Percentiles rank a stretch among this genome's conserved stretches.
Evolutionary conservation across 805 yeast genomes (phyloP).

Genomic region (Candida jianshihensis): DNA sequence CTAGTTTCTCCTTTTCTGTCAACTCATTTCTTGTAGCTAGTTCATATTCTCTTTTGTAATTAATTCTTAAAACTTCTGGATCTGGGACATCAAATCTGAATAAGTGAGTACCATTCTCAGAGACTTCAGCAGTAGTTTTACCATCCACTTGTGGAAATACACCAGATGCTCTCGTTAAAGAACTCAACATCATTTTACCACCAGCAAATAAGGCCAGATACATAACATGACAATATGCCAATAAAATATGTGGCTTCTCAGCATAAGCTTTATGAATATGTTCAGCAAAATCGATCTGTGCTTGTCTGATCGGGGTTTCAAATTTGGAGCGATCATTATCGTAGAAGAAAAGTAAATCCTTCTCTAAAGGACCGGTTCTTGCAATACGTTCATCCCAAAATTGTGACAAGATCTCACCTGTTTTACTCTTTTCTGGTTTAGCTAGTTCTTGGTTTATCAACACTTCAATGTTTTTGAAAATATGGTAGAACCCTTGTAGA

Average conservation of each 20-base stretch:
- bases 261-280: conserved; percentile 49
- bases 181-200: conserved; percentile 65
- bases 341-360: conserved; percentile 65
- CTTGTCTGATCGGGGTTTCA: conserved; percentile 46
- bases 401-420: conserved; percentile 39
- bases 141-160: conserved; percentile 72
- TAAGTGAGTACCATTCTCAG: conserved; percentile 58
- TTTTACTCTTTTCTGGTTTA: conserved; percentile 19
- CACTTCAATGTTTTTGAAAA: conserved; percentile 58
- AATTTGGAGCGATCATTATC: conserved; percentile 49
- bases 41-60: conserved; percentile 73
- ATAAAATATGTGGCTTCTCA: conserved; percentile 61
- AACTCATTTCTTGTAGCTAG: conserved; percentile 64
- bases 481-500: conserved; percentile 63
- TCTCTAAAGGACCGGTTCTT: conserved; percentile 47
- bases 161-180: conserved; percentile 58
- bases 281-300: conserved; percentile 54
- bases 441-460: conserved; percentile 40
- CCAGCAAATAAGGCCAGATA: conserved; percentile 85
- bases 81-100: conserved; percentile 65
- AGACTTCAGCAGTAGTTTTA: conserved; percentile 54
- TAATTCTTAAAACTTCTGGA: conserved; percentile 54
- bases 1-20: conserved; percentile 63
- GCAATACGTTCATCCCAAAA: conserved; percentile 70
- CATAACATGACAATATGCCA: conserved; percentile 82